Percentiles rank a stretch among this genome's conserved stretches.
phyloP scores from a whole-genome alignment of 371 early-diverging fungal genomes.

The Mortierella sp. region DNA sequence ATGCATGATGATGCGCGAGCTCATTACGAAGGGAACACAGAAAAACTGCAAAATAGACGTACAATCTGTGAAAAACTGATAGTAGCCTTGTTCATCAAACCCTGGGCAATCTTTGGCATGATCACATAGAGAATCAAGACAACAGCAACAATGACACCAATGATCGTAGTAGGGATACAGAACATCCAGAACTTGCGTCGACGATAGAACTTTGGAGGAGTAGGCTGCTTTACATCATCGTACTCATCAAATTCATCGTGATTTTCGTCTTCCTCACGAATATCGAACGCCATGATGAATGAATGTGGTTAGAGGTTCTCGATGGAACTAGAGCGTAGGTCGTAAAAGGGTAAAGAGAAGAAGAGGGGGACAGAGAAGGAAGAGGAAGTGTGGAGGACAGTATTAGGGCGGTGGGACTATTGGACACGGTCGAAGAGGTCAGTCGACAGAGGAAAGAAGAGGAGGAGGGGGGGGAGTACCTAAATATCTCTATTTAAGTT shows the following conservation, averaged over 20 bases:
- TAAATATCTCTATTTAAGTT: not conserved
- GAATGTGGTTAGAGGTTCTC: too few species aligned
- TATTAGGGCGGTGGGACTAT: not conserved
- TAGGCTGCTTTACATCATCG: conserved; percentile 39
- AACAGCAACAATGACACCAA: conserved; percentile 67
- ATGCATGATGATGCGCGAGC: not conserved
- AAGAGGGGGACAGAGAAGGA: not conserved
- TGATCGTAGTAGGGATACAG: conserved; percentile 60
- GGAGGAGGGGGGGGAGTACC: not conserved
- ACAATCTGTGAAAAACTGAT: conserved; percentile 20
- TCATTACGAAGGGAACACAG: not conserved
- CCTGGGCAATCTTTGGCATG: too few species aligned
- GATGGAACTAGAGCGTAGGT: too few species aligned
- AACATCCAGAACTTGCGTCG: conserved; percentile 27
- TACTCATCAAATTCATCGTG: conserved; percentile 16
- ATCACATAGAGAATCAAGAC: conserved; percentile 37
- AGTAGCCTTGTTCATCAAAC: conserved; percentile 45
- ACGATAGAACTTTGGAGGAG: conserved; percentile 62
- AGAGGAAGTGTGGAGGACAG: not conserved
- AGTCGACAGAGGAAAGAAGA: not conserved
- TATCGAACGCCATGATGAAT: not conserved
- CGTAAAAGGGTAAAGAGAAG: not conserved
- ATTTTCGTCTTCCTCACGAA: conserved; percentile 45
- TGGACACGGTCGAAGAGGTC: not conserved
- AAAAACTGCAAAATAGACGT: not conserved